Base-by-base conservation (phyloP, 208 protist genomes). In the Trypanosoma cruzi region DNA sequence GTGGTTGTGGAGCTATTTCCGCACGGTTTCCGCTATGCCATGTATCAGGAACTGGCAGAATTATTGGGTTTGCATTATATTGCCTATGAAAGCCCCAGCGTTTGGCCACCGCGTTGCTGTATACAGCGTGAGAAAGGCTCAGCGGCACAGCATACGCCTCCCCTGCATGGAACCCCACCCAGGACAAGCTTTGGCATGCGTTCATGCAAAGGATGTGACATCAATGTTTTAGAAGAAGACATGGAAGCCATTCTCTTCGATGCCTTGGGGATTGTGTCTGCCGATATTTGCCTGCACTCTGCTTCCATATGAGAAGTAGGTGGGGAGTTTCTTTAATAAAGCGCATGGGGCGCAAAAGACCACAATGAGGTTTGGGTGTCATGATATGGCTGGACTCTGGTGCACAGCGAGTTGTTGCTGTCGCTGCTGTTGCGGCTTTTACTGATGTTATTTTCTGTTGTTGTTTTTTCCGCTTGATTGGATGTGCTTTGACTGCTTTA, bases 41-140 rank as follows among this genome's bases (percentile, higher is more conserved):
- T 81, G 75, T 81, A 73, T 59, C 53, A 81, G 52, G 75, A 81
- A 53, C 56, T 81, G 26, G 71, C 75, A 16, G 26, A 53, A 28
- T 31, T 81, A 18, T 29, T 81, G 34, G 56, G 52, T 40, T 13
- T 81, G 22, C 20, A 68, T 49, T 77, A 77, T 59, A 71, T 68
- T 37, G 18, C 54, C 0, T 73, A 70, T 44, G 75, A 77, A 64
- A 67, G 57, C 40, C 64, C 57, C 0, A n/a, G 29, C 8, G 65
- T 73, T 28, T 71, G 56, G 48, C 72, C 72, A 40, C 44, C 14
- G 22, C 22, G 40, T 40, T 78, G 65, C 49, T 78, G 72, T 40
- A 53, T 29, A n/a, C 40, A 64, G 26, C 46, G 7, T 28, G 34
- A 29, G 18, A 31, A 28, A 48, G 56, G 28, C 42, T 18, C 24